These are phyloP conservation scores for Phytopythium cucurbitacearum DNA, from an alignment of 352 stramenopile genomes.

Conservation along the genomic window DNA sequence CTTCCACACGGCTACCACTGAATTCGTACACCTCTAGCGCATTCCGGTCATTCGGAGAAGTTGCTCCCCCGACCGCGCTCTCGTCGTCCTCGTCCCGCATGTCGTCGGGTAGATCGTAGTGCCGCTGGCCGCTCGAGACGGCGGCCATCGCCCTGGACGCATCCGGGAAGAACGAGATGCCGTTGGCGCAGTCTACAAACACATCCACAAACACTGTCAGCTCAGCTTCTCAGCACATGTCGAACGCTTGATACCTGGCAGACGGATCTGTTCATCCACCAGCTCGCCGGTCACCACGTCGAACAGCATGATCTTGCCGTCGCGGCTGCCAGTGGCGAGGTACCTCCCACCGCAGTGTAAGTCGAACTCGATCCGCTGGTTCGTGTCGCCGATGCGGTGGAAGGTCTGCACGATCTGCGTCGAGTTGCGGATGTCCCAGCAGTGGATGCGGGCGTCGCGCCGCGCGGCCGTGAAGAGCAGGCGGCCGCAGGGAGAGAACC, in stretches of 20 bases:
- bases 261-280: conserved; percentile 35
- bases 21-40: conserved; percentile 48
- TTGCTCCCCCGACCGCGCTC: not conserved
- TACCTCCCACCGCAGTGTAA: conserved; percentile 57
- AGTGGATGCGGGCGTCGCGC: conserved; percentile 67
- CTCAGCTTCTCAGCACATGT: too few species aligned
- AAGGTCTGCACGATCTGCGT: conserved; percentile 67
- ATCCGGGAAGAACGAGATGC: conserved; percentile 75
- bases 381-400: conserved; percentile 52
- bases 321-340: conserved; percentile 55
- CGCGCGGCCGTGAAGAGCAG: conserved; percentile 75
- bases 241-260: conserved; percentile 14
- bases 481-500: conserved; percentile 69
- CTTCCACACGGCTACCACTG: not conserved
- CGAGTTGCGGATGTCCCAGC: conserved; percentile 81
- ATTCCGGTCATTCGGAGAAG: conserved; percentile 10
- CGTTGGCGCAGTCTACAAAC: conserved; percentile 52
- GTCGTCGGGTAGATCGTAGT: conserved; percentile 59
- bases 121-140: conserved; percentile 57
- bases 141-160: conserved; percentile 33
- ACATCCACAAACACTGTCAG: not conserved
- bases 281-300: conserved; percentile 47
- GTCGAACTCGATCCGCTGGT: conserved; percentile 78
- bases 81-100: conserved; percentile 42
- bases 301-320: conserved; percentile 49